phyloP scores from a whole-genome alignment of 2,329 filamentous ascomycete species.

The Ceratocystis variospora region DNA sequence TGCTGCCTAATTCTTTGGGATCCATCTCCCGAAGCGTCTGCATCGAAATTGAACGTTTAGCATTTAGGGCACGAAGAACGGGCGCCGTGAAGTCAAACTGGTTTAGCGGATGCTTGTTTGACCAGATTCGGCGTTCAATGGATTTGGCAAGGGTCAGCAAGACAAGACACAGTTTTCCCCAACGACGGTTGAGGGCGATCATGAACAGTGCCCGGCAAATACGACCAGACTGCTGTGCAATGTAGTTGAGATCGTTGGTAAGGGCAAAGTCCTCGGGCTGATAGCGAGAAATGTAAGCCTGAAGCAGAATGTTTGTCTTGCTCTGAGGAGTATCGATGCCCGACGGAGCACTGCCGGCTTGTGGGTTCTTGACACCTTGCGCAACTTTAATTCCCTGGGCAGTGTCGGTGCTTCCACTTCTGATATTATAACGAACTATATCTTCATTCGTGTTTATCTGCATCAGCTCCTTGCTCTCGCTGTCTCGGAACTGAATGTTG shows the following conservation, averaged over 20 bases:
- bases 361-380: too few species aligned
- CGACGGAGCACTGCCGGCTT: too few species aligned
- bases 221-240: slow-evolving; percentile 86
- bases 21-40: slow-evolving; percentile 90
- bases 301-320: slow-evolving; percentile 91
- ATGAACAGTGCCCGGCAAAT: slow-evolving; percentile 94
- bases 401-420: slow-evolving; percentile 27
- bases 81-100: slow-evolving; percentile 85
- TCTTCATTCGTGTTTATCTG: slow-evolving; percentile 48
- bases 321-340: slow-evolving; percentile 58
- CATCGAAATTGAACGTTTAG: slow-evolving; percentile 63
- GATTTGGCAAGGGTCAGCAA: slow-evolving; percentile 87
- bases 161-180: slow-evolving; percentile 91
- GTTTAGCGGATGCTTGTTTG: slow-evolving; percentile 84
- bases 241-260: slow-evolving; percentile 81
- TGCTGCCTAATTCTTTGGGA: slow-evolving; percentile 67
- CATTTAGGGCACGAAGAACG: slow-evolving; percentile 69
- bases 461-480: slow-evolving; percentile 73
- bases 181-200: slow-evolving; percentile 87
- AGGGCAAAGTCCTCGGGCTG: slow-evolving; percentile 88
- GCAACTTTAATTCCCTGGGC: too few species aligned
- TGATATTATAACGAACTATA: slow-evolving; percentile 24
- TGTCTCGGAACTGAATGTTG: slow-evolving; percentile 87
- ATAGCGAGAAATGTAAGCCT: slow-evolving; percentile 81
- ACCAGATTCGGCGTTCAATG: slow-evolving; percentile 92